These are phyloP conservation scores for Wickerhamiella occidentalis DNA, from an alignment of 805 yeast species.

Conservation along the genomic window DNA sequence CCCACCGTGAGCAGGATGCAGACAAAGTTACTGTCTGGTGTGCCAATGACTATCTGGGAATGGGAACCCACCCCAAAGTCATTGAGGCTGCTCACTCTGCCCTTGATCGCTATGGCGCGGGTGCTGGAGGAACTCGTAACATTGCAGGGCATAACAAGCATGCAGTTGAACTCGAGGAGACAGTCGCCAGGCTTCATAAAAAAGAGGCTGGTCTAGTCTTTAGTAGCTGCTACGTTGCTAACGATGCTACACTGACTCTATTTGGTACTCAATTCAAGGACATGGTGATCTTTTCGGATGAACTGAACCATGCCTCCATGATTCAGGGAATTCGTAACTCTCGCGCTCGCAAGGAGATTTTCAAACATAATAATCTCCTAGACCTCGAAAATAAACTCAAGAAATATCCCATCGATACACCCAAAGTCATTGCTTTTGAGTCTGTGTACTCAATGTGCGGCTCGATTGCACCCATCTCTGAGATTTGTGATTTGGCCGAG, in stretches of 20 bases:
- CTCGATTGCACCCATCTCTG: constrained; percentile 84
- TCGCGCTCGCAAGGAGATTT: constrained; percentile 73
- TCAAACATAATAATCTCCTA: constrained; percentile 76
- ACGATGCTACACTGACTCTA: constrained; percentile 84
- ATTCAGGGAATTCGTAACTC: constrained; percentile 91
- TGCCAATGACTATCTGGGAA: constrained; percentile 92
- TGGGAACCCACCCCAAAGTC: constrained; percentile 73
- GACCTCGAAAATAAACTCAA: constrained; percentile 74
- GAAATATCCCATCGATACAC: constrained; percentile 70
- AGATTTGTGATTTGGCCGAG: constrained; percentile 89
- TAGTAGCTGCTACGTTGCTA: constrained; percentile 91
- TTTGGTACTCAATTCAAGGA: constrained; percentile 85
- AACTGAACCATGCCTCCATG: constrained; percentile 94
- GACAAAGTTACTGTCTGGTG: constrained; percentile 98
- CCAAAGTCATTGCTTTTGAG: constrained; percentile 94
- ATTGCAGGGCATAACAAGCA: constrained; percentile 94
- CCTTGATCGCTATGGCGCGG: constrained; percentile 85
- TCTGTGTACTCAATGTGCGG: constrained; percentile 98
- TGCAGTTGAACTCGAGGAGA: constrained; percentile 78
- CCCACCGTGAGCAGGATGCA: constrained; percentile 62
- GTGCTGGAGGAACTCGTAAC: constrained; percentile 98
- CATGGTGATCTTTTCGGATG: constrained; percentile 85
- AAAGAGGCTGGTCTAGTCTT: constrained; percentile 93
- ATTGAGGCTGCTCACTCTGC: constrained; percentile 65
- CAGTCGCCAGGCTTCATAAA: constrained; percentile 79